Conservation (phyloP, 768 basidiomycete genomes). For the Tulasnella sp. region DNA sequence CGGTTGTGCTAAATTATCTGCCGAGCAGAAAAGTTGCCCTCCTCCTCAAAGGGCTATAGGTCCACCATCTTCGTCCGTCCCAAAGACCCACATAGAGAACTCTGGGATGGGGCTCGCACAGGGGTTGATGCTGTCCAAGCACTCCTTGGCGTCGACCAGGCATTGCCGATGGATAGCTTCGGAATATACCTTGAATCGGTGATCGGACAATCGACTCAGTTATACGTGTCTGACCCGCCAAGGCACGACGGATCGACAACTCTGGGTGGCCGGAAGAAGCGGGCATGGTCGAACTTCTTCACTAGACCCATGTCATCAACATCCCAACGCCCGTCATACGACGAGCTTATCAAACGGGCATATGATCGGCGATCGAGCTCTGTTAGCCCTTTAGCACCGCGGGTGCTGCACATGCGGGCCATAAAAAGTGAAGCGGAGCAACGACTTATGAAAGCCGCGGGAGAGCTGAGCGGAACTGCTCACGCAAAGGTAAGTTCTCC, state of each 20-base stretch:
- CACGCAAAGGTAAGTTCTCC: conserved; percentile 57
- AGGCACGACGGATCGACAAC: conserved; percentile 34
- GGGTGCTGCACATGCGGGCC: conserved; percentile 36
- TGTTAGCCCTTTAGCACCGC: conserved; percentile 57
- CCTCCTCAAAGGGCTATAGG: conserved; percentile 40
- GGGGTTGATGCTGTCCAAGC: conserved; percentile 47
- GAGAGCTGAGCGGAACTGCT: conserved; percentile 73
- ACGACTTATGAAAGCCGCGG: conserved; percentile 66
- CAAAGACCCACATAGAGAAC: conserved; percentile 60
- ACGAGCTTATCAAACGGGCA: conserved; percentile 44
- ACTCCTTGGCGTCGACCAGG: conserved; percentile 71
- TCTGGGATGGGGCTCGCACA: conserved; percentile 87
- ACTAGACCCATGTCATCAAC: conserved; percentile 30
- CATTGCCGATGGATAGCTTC: conserved; percentile 40
- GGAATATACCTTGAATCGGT: conserved; percentile 45
- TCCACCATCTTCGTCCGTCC: conserved; percentile 78
- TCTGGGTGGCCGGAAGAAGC: neutral
- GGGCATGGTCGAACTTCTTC: conserved; percentile 39
- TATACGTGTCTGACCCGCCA: conserved; percentile 28
- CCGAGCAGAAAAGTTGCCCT: conserved; percentile 48
- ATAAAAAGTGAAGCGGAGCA: conserved; percentile 76
- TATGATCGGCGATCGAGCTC: conserved; percentile 36
- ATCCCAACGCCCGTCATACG: conserved; percentile 30
- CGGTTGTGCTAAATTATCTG: neutral
- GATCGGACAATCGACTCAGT: conserved; percentile 34